Base-by-base conservation (phyloP, 139 green algal species). In the Chlorella sp. region DNA sequence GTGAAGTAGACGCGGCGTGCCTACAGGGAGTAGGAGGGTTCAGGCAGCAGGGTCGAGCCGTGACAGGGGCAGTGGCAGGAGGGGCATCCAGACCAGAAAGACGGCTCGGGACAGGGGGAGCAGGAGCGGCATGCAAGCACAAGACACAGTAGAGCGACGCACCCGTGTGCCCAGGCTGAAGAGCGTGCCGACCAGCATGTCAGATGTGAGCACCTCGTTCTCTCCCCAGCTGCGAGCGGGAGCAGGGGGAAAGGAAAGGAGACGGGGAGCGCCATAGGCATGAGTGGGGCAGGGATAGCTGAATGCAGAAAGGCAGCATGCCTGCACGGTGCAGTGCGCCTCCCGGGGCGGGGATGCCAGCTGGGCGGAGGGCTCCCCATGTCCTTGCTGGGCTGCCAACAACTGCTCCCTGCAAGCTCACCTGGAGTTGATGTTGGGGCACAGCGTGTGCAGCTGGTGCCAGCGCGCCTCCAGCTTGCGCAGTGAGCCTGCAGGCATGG, bases 91-190 rank as follows among this genome's bases (percentile, higher is more conserved):
- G n/a, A n/a, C n/a, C n/a, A n/a, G n/a, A n/a, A n/a, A n/a, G n/a
- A n/a, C n/a, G n/a, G n/a, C n/a, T n/a, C n/a, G n/a, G 44, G 44
- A 51, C 7, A 51, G 44, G 7, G 44, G 44, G 7, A 51, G 9
- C 44, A 16, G 6, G 44, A 51, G 12, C 2, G 9, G 20, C n/a
- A 39, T 15, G 38, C 38, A 21, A 3, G 15, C 30, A 1, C 44
- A 51, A 51, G 44, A 9, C 44, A 9, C 44, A 51, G 44, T 51
- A 9, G 9, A 9, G 44, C 44, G 44, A 9, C 47, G n/a, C 67
- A 79, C 67, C 55, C 83, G 36, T 3, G 73, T 85, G 47, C 74
- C 83, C 76, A 87, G 73, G 36, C n/a, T 80, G 57, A 87, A 87
- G 4, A 81, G 65, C 18, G 62, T 63, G 55, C 47, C 83, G 0